Base-by-base conservation (phyloP, 148 eudicot genomes). In the Diospyros lotus region DNA sequence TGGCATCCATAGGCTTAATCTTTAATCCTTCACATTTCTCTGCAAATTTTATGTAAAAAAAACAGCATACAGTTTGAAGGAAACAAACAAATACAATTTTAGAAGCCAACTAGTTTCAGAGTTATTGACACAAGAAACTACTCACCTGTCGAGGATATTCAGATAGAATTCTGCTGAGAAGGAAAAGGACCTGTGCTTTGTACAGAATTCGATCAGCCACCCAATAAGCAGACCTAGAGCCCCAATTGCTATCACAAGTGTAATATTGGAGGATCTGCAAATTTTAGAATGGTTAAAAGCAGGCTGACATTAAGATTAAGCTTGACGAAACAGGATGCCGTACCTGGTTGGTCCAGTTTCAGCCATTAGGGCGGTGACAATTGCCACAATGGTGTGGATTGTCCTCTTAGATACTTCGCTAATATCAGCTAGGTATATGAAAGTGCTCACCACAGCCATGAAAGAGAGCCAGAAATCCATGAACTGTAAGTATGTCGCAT, bases 401-500 rank as follows among this genome's bases (percentile, higher is more conserved):
- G 98, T 83, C 79, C 98, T 85, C 84, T 81, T 92, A 66, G 91
- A 79, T 75, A 69, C 84, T 89, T 94, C 98, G 52, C 83, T 83
- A 65, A 94, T 87, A 48, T 90, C 80, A 68, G 96, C 78, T 79
- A 94, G 69, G 83, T 90, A 94, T 66, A 90, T 87, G 83, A 92
- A 92, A 68, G 98, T 94, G 80, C 97, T 90, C 76, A 90, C 92
- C 76, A 94, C 96, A 71, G 97, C 97, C 98, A 90, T 85, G 86
- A 94, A 94, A 3, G 96, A 94, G 73, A 94, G 96, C 98, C 98
- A 94, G 86, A 94, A 94, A 76, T 94, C 98, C 87, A 94, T 81
- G 71, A 94, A 92, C 98, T 94, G 86, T 42, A 11, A 68, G 46
- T 55, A 69, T 11, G 9, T 46, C 12, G 18, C 4, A 1, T 18